A percentile compares a stretch with the other conserved stretches of the same genome.
These are phyloP conservation scores for Globisporangium rhizosaccharum DNA, from an alignment of 352 stramenopile genomes.

Conservation along the genomic window DNA sequence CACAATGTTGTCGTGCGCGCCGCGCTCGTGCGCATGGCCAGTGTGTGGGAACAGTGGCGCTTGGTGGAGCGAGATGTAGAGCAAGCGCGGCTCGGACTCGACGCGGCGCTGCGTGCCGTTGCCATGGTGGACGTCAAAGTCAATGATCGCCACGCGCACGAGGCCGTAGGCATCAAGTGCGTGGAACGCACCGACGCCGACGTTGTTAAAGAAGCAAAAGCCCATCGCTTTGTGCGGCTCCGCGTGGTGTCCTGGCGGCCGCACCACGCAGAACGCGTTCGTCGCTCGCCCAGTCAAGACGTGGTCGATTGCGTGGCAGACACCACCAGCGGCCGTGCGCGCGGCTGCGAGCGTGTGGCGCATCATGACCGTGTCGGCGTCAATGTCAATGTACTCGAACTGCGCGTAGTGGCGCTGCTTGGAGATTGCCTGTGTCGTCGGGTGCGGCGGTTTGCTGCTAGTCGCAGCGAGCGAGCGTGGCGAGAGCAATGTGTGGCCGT, in stretches of 20 bases:
- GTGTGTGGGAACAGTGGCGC: conserved; percentile 42
- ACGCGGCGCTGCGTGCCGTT: conserved; percentile 73
- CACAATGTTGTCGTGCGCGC: conserved; percentile 29
- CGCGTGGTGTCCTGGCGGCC: conserved; percentile 58
- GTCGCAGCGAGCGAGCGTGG: conserved; percentile 2
- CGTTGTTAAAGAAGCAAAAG: conserved; percentile 97
- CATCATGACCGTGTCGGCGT: conserved; percentile 67
- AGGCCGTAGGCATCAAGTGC: conserved; percentile 67
- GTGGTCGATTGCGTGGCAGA: conserved; percentile 66
- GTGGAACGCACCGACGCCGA: conserved; percentile 92
- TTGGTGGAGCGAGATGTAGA: conserved; percentile 59
- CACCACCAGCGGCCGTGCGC: conserved; percentile 62
- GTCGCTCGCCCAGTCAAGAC: conserved; percentile 25
- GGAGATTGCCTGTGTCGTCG: conserved; percentile 18
- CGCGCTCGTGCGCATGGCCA: conserved; percentile 30
- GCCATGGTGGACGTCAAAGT: conserved; percentile 84
- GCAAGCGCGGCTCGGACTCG: conserved; percentile 20
- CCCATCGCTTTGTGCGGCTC: conserved; percentile 46
- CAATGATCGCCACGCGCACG: conserved; percentile 51
- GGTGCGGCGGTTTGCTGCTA: conserved; percentile 8
- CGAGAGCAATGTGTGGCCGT: not conserved
- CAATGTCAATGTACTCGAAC: conserved; percentile 63
- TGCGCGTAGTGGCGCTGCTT: conserved; percentile 52
- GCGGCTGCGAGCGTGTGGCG: conserved; percentile 58
- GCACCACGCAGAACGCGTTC: conserved; percentile 89